Evolutionary conservation across 2,329 filamentous ascomycete species (phyloP), one percentile per base, ranked within the genome.

Genomic region (Sporothrix brunneoviolacea): DNA sequence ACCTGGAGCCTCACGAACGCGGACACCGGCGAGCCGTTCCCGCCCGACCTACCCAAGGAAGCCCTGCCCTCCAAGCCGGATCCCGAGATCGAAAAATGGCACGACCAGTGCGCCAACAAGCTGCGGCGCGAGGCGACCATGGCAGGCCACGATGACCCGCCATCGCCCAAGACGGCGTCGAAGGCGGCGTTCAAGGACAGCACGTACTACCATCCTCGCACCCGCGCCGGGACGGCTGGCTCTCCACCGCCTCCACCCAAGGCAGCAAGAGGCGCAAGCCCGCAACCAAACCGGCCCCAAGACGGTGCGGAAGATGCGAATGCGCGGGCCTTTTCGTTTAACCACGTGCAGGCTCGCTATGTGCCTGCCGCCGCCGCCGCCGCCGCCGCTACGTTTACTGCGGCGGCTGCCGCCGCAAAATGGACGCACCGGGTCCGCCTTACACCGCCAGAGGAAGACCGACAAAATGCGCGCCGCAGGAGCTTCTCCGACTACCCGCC

Each of bases 31-130:
- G 79, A 83, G 51, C 72, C 71, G 30, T 90, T 91, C 55, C 81
- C 82, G 0, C 55, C 65, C 7, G 74, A 82, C 48, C 68, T 85
- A 4, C 80, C 82, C 2, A 67, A 65, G 24, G 69, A 72, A n/a
- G 78, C 83, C 0, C 86, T 91, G 52, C 91, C 93, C 0, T 64
- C 75, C 2, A 71, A 79, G 38, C 79, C 90, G 1, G 91, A 97
- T 60, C 70, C 76, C 4, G 84, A 86, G n/a, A 90, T 95, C 68
- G 81, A 90, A 50, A 73, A 76, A 52, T 98, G 93, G 91, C 90
- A 97, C 64, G 82, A 86, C 58, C 73, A 76, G 3, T 91, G 94
- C 51, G 85, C 82, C 32, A 76, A 84, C 52, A 81, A 79, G 58
- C 68, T 95, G 43, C 79, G 82, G 54, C 73, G 77, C 50, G 83